Evolutionary conservation across 768 basidiomycete genomes (phyloP), one percentile per base, ranked within the genome.

Genomic region (Suillus cothurnatus): DNA sequence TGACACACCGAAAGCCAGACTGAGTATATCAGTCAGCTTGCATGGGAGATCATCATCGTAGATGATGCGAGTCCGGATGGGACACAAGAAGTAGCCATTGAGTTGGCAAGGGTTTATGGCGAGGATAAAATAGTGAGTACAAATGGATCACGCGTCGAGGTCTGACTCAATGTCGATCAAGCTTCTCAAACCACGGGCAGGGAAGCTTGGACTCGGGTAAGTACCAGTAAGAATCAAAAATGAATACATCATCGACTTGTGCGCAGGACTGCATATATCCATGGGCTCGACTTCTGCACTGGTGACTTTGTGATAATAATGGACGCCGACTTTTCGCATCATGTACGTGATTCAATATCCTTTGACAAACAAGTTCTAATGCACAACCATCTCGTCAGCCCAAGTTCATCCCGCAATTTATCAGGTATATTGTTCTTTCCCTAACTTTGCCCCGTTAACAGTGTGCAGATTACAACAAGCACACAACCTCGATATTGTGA

Each of bases 271-370:
- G 95, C 95, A 39, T 97, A 97, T 73, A 92, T 96, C 43, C 92
- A 97, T 73, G 95, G 95, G 15, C 81, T 97, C 57, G 89, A 93
- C 70, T 96, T 92, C 77, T 91, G 90, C 70, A 89, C 89, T 0
- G 95, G 95, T 11, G 93, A 94, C 77, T 97, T 95, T 79, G 93
- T 95, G 26, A 93, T 96, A 73, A 96, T 97, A 74, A 97, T 97
- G 95, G 95, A 97, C 71, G 95, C 95, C 60, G 95, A 97, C 79
- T 95, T 97, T 77, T 95, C 94, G 6, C 95, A 97, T 72, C 95
- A 97, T 70, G 94, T 94, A 78, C 53, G 91, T 79, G 23, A n/a
- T 58, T 60, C 34, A 8, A 28, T 12, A 59, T 41, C 3, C 19
- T 21, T 41, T 14, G 21, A 34, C 6, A 9, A 7, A 23, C 56